phyloP scores from a whole-genome alignment of 495 filamentous ascomycete species.

The Penicillium herquei region DNA sequence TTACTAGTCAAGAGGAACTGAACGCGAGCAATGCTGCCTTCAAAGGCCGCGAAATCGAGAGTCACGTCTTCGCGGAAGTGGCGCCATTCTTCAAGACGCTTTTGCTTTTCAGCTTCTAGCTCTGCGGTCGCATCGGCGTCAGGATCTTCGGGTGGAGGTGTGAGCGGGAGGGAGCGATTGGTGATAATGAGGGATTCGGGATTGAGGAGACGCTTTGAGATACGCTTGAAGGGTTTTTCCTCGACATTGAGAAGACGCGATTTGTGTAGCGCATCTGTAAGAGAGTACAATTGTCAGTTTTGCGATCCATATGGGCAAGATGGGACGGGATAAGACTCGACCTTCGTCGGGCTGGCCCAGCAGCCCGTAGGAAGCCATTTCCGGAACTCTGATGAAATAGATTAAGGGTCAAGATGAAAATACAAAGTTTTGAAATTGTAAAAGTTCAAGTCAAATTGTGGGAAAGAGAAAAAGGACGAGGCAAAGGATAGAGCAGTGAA shows the following conservation, averaged over 20 bases:
- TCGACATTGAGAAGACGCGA: constrained; percentile 87
- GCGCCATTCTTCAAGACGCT: constrained; percentile 52
- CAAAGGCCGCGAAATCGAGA: constrained; percentile 88
- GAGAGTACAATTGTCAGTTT: constrained; percentile 15
- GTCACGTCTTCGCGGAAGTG: constrained; percentile 77
- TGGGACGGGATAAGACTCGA: constrained; percentile 18
- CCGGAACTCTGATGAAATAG: neutral
- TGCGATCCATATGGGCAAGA: constrained; percentile 2
- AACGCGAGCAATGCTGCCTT: constrained; percentile 80
- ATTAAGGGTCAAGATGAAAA: neutral
- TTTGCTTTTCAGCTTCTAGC: constrained; percentile 40
- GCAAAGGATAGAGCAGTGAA: constrained; percentile 1
- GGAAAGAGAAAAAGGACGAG: neutral
- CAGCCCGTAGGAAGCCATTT: constrained; percentile 48
- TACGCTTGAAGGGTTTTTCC: constrained; percentile 87
- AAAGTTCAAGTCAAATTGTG: neutral
- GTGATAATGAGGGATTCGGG: constrained; percentile 58
- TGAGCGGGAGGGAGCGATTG: constrained; percentile 57
- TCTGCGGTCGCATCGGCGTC: constrained; percentile 37
- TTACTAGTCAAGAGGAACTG: constrained; percentile 86
- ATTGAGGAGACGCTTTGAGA: constrained; percentile 74
- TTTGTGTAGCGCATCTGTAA: constrained; percentile 80
- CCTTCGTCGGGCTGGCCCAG: constrained; percentile 55
- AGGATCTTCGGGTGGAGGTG: constrained; percentile 66
- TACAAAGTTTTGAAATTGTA: neutral